These are phyloP conservation scores for Aspergillus sclerotialis DNA, from an alignment of 2,329 filamentous ascomycete genomes.

Conservation along the genomic window DNA sequence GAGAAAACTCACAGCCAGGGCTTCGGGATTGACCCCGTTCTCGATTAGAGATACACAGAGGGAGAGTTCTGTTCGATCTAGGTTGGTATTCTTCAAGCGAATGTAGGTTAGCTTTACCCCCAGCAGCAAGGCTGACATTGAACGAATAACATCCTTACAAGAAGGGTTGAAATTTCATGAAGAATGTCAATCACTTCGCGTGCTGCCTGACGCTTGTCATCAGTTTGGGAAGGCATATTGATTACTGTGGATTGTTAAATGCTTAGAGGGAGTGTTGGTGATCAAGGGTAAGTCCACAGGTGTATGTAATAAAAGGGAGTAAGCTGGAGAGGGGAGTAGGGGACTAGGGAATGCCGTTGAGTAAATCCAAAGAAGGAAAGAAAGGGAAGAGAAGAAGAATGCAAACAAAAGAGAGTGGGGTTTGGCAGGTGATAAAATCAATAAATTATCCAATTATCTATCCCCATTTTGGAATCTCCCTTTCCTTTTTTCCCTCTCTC, in stretches of 20 bases:
- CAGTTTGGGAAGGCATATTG: slow-evolving; percentile 36
- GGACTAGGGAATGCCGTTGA: too few species aligned
- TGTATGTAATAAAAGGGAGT: too few species aligned
- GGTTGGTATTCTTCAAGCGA: slow-evolving; percentile 71
- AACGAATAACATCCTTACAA: slow-evolving; percentile 22
- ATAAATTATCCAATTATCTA: too few species aligned
- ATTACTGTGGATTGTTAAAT: slow-evolving; percentile 1
- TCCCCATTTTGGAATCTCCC: too few species aligned
- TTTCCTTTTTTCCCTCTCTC: too few species aligned
- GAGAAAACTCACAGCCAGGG: slow-evolving; percentile 66
- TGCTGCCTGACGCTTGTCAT: slow-evolving; percentile 43
- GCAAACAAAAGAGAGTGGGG: too few species aligned
- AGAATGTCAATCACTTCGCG: slow-evolving; percentile 46
- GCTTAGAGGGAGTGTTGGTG: not conserved
- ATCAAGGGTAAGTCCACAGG: not conserved
- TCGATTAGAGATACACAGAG: slow-evolving; percentile 96
- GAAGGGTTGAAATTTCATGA: slow-evolving; percentile 42
- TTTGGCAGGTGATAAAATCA: too few species aligned
- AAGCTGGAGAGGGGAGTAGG: too few species aligned
- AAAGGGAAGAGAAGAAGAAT: too few species aligned
- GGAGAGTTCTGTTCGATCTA: slow-evolving; percentile 83
- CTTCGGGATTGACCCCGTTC: slow-evolving; percentile 93
- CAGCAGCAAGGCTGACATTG: slow-evolving; percentile 2
- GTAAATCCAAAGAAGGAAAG: too few species aligned
- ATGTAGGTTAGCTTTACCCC: slow-evolving; percentile 1